phyloP scores from a whole-genome alignment of 805 yeast species.

The Debaryomyces maramus region DNA sequence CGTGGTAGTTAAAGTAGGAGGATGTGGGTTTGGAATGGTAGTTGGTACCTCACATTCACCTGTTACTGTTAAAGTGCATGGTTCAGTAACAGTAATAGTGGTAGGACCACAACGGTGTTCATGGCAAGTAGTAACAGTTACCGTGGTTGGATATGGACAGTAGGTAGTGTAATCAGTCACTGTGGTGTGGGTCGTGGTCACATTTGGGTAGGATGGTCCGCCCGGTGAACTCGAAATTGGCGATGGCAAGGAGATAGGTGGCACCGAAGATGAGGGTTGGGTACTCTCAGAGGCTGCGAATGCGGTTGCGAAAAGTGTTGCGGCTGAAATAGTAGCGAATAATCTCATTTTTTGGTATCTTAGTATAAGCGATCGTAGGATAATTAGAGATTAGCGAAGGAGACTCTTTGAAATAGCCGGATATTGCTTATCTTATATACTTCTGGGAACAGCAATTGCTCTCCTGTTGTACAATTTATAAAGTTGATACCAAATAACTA shows the following conservation, averaged over 20 bases:
- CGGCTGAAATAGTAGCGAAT: not conserved
- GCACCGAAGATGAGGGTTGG: no score
- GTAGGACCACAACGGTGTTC: constrained; percentile 14
- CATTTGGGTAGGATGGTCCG: constrained; percentile 9
- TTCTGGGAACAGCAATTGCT: no score
- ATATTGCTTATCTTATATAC: no score
- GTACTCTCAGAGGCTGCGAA: constrained; percentile 9
- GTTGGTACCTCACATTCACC: constrained; percentile 69
- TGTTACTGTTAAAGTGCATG: constrained; percentile 78
- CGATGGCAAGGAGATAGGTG: constrained; percentile 6
- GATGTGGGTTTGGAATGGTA: not conserved
- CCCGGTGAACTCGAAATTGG: not conserved
- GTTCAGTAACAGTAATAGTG: constrained; percentile 66
- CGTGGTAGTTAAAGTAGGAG: no score
- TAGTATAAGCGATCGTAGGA: constrained; percentile 12
- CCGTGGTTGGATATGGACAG: constrained; percentile 70
- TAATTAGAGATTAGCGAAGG: no score
- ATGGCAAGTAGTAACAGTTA: constrained; percentile 51
- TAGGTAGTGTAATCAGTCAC: constrained; percentile 56
- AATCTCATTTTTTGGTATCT: constrained; percentile 4
- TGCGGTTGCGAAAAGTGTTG: not conserved
- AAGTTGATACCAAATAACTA: no score
- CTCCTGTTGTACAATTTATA: no score
- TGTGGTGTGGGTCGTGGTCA: constrained; percentile 42
- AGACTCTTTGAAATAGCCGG: no score